Base-by-base conservation (phyloP, 2,329 filamentous ascomycete genomes). In the Diplodia sapinea region DNA sequence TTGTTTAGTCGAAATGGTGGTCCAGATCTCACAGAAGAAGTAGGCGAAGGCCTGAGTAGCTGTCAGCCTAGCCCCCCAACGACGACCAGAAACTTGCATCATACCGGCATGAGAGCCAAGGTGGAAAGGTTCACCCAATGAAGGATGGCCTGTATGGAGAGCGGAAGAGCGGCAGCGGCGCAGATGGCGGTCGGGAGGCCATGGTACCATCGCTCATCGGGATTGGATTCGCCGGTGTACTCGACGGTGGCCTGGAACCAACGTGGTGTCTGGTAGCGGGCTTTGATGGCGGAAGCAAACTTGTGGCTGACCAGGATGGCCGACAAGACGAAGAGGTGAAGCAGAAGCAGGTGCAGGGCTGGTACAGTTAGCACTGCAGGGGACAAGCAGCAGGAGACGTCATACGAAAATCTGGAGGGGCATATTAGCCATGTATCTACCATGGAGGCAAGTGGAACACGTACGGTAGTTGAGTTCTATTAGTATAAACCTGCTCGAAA, bases 51-150 rank as follows among this genome's bases (percentile, higher is more conserved):
- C 63, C 73, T 70, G 52, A 70, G 70, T 47, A 20, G 43, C 33
- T 68, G 61, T 73, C 70, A 3, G 69, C 69, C 71, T 68, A 40
- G 15, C 47, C 65, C 26, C 31, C 47, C 23, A 40, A 50, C 11
- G 38, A 50, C 11, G 11, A 54, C n/a, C 17, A 55, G 20, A 4
- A 49, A 29, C 20, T 7, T 8, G n/a, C 2, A 7, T 70, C 75
- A 71, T 69, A 77, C 77, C 2, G 71, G 70, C 8, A 77, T 66
- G 73, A 77, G 76, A 23, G 70, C 68, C 13, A 78, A 66, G 0
- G 76, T 72, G 2, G 76, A 69, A 2, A 78, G 38, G 57, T 78
- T 77, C 20, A 71, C 71, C 43, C 73, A 73, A 65, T 77, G 77
- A 23, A 78, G 50, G 9, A 76, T 65, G 5, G 76, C 73, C 62